Conservation (phyloP, 176 grass and related monocot species). For the Aegilops umbellulata region DNA sequence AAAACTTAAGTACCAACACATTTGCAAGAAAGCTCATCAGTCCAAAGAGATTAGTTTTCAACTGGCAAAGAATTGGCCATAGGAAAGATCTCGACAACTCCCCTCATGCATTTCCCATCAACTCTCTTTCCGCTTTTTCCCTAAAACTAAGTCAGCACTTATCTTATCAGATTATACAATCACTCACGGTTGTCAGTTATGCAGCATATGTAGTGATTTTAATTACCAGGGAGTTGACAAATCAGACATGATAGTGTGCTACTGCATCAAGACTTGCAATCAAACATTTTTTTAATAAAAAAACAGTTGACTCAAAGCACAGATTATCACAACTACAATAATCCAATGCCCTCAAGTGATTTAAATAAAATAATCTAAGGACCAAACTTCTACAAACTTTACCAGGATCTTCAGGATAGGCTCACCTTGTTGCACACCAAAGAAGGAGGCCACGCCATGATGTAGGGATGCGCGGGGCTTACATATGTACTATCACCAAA, state of each 20-base stretch:
- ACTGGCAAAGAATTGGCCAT: not conserved
- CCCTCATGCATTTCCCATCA: too few relatives aligned
- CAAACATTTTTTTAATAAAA: not conserved
- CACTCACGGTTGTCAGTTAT: not conserved
- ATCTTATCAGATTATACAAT: not conserved
- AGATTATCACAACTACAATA: not conserved
- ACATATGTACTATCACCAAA: not conserved
- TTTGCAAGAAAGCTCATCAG: too few relatives aligned
- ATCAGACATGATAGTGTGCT: not conserved
- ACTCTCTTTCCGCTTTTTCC: too few relatives aligned
- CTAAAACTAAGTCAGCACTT: not conserved
- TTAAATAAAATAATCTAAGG: not conserved
- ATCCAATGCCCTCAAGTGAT: not conserved
- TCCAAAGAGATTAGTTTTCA: not conserved
- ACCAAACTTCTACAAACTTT: not conserved
- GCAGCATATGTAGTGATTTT: not conserved
- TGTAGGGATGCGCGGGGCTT: not conserved
- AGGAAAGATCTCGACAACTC: too few relatives aligned
- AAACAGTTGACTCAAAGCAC: not conserved
- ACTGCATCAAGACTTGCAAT: not conserved
- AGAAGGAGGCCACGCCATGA: slow-evolving; percentile 2
- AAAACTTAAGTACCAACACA: not conserved
- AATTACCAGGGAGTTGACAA: not conserved
- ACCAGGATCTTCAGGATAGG: not conserved
- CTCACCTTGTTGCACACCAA: not conserved